A percentile compares a stretch with the other conserved stretches of the same genome.
phyloP scores from a whole-genome alignment of 768 basidiomycete genomes.

The Tephrocybe sp. region DNA sequence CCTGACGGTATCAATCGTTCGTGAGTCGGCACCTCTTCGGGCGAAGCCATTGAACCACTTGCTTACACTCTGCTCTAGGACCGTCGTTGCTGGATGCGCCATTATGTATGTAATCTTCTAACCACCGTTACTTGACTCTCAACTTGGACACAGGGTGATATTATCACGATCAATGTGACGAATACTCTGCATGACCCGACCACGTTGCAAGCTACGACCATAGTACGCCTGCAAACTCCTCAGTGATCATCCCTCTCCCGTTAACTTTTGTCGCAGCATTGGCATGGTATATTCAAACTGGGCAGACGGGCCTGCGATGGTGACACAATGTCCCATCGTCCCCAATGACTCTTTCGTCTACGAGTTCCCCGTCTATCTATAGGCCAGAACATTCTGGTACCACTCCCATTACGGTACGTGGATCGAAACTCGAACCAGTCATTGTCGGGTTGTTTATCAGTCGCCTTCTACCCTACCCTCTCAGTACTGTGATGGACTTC shows the following conservation, averaged over 20 bases:
- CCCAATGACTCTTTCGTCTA: background rate
- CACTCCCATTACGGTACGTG: constrained; percentile 1
- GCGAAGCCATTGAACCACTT: no score
- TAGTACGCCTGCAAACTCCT: background rate
- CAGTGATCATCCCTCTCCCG: background rate
- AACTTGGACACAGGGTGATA: no score
- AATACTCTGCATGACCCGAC: background rate
- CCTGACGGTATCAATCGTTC: no score
- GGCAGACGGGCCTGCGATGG: background rate
- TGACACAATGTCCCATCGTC: background rate
- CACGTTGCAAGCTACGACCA: background rate
- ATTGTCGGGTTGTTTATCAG: background rate
- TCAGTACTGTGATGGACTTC: background rate
- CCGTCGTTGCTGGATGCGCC: no score
- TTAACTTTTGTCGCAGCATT: background rate
- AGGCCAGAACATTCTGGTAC: constrained; percentile 1
- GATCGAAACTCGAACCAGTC: background rate
- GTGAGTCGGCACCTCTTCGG: no score
- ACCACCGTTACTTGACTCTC: no score
- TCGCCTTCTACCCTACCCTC: no score
- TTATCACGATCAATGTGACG: no score
- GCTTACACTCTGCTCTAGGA: no score
- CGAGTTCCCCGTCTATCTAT: background rate
- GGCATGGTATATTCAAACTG: constrained; percentile 1
- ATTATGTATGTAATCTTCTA: no score